Conservation (phyloP, 352 stramenopile genomes). For the Globisporangium echinulatum region DNA sequence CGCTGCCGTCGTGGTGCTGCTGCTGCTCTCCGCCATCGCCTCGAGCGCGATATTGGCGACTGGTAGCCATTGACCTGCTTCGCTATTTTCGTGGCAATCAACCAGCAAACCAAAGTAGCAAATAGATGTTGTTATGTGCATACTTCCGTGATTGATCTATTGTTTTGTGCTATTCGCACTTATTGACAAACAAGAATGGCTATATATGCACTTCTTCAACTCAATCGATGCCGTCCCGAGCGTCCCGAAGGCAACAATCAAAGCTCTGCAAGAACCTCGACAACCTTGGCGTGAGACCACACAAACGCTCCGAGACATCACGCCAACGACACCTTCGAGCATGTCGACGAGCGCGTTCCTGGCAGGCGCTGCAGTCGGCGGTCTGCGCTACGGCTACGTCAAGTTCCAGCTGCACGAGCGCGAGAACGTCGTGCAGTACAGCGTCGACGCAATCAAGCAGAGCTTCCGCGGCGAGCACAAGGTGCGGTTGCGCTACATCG, state of each 20-base stretch:
- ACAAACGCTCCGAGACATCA: neutral
- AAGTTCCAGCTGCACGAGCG: slow-evolving; percentile 70
- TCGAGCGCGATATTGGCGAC: slow-evolving; percentile 4
- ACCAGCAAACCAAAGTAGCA: too few species aligned
- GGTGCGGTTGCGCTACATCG: slow-evolving; percentile 10
- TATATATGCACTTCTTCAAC: too few species aligned
- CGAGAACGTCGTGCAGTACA: slow-evolving; percentile 67
- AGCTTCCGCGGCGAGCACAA: slow-evolving; percentile 35
- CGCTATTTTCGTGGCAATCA: too few species aligned
- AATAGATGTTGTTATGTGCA: too few species aligned
- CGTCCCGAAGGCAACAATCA: neutral
- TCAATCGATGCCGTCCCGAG: neutral
- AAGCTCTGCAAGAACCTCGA: neutral
- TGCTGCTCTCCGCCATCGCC: slow-evolving; percentile 9
- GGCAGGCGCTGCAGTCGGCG: slow-evolving; percentile 51
- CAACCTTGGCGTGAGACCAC: neutral
- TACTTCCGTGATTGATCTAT: too few species aligned
- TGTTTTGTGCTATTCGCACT: too few species aligned
- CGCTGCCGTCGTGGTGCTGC: slow-evolving; percentile 2
- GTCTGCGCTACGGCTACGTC: slow-evolving; percentile 55
- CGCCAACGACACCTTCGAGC: too few species aligned
- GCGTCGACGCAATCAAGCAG: slow-evolving; percentile 52
- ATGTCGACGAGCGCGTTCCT: slow-evolving; percentile 74
- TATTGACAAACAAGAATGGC: too few species aligned
- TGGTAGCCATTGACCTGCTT: slow-evolving; percentile 10